Base-by-base conservation (phyloP, 306 rosid genomes). In the Benincasa hispida region DNA sequence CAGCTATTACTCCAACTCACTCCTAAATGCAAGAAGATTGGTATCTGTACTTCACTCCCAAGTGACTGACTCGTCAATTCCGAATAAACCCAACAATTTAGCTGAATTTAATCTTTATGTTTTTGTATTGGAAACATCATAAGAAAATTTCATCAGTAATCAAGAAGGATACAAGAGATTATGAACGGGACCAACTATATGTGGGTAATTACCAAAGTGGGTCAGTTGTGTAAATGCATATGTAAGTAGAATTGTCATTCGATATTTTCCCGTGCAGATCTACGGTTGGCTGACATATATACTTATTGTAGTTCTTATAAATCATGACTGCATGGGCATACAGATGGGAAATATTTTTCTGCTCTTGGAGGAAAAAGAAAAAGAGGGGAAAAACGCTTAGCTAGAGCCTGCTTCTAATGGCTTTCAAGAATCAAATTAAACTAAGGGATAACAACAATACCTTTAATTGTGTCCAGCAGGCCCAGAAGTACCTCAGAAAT, bases 401-500 rank as follows among this genome's bases (percentile, higher is more conserved):
- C 61, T 24, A 60, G 58, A 61, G 47, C 27, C 51, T 67, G 32
- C 28, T 41, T 47, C 22, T 34, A 66, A 50, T 60, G 53, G 54
- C 2, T 56, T 37, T 45, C 62, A 35, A 21, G 54, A 51, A 21
- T 74, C 45, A 27, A 75, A 45, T 21, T 45, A 39, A 70, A 73
- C 57, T 8, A 84, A 39, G 41, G 3, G 32, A 62, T 32, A 53
- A 81, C 41, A 61, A 30, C 42, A 69, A 76, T 87, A 87, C 94
- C 94, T 86, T 83, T 79, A 89, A 67, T 54, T 42, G 73, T 62
- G 76, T 85, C 94, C 94, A 89, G 75, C 94, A 89, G 69, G 83
- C 91, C 91, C 94, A 89, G 81, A 89, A 87, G 78, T 85, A 83
- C 47, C 37, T 83, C 58, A 89, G 79, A 86, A 89, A 89, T 70